Base-by-base conservation (phyloP, 73 alveolate genomes). In the Stentor roeselii region DNA sequence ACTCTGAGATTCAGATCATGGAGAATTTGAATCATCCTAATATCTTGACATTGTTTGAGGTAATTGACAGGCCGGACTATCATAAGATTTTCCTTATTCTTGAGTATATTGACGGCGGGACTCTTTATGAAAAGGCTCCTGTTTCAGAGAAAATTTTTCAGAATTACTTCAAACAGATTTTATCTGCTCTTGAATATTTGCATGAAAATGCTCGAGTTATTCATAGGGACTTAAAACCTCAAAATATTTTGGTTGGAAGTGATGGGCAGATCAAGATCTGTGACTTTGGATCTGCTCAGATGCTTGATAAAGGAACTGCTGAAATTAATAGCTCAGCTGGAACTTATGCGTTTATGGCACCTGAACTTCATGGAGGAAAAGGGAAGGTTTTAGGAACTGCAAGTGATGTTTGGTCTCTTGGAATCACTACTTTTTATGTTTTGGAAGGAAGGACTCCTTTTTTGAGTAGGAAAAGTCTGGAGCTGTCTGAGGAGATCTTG, bases 1-100 rank as follows among this genome's bases (percentile, higher is more conserved):
- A 75, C 36, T 60, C 67, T 32, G 98, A 94, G 59, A 84, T 94
- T 0, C 94, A 93, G 0, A 86, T 94, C 3, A 82, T 94, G 94
- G 92, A 94, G 87, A 94, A 94, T 58, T 86, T 94, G 32, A 89
- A 90, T 36, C 98, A 94, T 59, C 85, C 77, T 35, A 92, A 94
- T 76, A 82, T 92, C 3, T 94, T 94, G 0, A 78, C 84, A 50
- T 87, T 94, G 11, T 59, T 60, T 77, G 98, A 94, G 75, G 94
- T 92, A 0, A 61, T 94, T n/a, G 98, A 94, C 61, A 93, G 92
- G 61, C 89, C 90, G 3, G 76, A 84, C 35, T 83, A 75, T 11
- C 90, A 94, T 74, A 92, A 93, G 60, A 87, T 94, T 31, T 94
- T 90, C 75, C 82, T 94, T 27, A 87, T 94, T 42, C 82, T 87